Evolutionary conservation across 1,284 basidiomycete species (phyloP).

Genomic region (Irpex lacteus): DNA sequence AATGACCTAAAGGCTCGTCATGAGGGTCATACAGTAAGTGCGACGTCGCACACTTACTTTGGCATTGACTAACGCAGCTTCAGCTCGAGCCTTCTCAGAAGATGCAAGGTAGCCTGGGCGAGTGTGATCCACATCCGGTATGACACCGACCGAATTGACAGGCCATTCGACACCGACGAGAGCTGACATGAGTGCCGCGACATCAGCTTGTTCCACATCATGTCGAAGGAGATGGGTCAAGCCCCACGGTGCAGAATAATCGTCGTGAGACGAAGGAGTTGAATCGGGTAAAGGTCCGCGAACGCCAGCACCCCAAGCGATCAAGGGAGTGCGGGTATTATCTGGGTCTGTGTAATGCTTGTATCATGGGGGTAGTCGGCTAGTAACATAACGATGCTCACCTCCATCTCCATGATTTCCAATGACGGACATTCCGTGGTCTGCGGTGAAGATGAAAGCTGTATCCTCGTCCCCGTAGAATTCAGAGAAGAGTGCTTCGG

Average conservation of each 20-base stretch:
- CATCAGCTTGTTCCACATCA: constrained; percentile 85
- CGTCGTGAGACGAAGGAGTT: constrained; percentile 59
- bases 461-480: constrained; percentile 75
- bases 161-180: constrained; percentile 74
- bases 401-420: constrained; percentile 91
- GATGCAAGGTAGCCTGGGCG: constrained; percentile 52
- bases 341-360: constrained; percentile 63
- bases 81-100: constrained; percentile 45
- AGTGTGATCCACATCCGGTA: constrained; percentile 63
- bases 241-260: constrained; percentile 65
- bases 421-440: constrained; percentile 89
- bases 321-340: constrained; percentile 82
- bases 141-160: constrained; percentile 72
- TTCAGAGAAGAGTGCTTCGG: constrained; percentile 59
- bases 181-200: constrained; percentile 77
- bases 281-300: constrained; percentile 61
- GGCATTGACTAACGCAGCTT: constrained; percentile 69
- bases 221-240: constrained; percentile 55
- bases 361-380: constrained; percentile 6
- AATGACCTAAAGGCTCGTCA: constrained; percentile 47
- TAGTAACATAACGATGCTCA: constrained; percentile 28
- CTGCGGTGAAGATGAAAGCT: constrained; percentile 83
- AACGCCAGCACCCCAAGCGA: constrained; percentile 83
- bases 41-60: constrained; percentile 35
- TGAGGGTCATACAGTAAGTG: not conserved